Conservation (phyloP, 208 protist genomes). For the Angomonas deanei region DNA sequence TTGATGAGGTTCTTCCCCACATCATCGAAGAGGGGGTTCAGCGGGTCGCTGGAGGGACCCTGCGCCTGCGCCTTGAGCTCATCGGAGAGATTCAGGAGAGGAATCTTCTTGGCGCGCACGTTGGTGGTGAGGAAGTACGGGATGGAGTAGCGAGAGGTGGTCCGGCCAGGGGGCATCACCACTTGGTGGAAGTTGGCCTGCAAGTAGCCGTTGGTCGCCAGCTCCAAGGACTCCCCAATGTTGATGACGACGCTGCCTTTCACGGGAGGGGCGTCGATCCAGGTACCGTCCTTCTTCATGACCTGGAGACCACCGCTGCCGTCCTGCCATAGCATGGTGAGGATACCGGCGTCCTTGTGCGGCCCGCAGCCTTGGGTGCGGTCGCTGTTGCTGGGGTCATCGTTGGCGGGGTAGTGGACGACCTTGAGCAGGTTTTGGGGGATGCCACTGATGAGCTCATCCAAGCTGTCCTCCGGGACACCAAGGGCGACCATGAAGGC, state of each 20-base stretch:
- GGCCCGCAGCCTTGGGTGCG: slow-evolving; percentile 4
- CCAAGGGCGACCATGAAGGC: slow-evolving; percentile 7
- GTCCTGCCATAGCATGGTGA: slow-evolving; percentile 13
- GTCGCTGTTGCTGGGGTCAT: not conserved
- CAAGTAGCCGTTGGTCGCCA: slow-evolving; percentile 9
- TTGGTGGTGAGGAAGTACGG: slow-evolving; percentile 12
- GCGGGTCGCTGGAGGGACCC: slow-evolving; percentile 3
- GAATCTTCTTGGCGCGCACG: slow-evolving; percentile 4
- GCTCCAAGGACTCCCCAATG: slow-evolving; percentile 12
- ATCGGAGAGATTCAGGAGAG: not conserved
- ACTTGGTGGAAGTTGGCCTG: slow-evolving; percentile 11
- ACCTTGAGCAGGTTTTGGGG: slow-evolving; percentile 1
- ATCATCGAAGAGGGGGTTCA: slow-evolving; percentile 11
- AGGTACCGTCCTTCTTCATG: slow-evolving; percentile 7
- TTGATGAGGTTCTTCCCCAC: slow-evolving; percentile 11
- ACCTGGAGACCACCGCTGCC: slow-evolving; percentile 11
- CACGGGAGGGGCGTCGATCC: slow-evolving; percentile 10
- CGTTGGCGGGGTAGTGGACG: slow-evolving; percentile 10
- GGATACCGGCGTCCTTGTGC: slow-evolving; percentile 5
- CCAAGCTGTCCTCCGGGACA: slow-evolving; percentile 6
- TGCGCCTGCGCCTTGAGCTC: slow-evolving; percentile 6
- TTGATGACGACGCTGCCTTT: slow-evolving; percentile 8
- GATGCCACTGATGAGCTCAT: slow-evolving; percentile 6
- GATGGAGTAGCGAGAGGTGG: slow-evolving; percentile 10
- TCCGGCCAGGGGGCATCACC: slow-evolving; percentile 4